Evolutionary conservation across 192 early-diverging fungal species (phyloP).

Genomic region (Spizellomyces punctatus): DNA sequence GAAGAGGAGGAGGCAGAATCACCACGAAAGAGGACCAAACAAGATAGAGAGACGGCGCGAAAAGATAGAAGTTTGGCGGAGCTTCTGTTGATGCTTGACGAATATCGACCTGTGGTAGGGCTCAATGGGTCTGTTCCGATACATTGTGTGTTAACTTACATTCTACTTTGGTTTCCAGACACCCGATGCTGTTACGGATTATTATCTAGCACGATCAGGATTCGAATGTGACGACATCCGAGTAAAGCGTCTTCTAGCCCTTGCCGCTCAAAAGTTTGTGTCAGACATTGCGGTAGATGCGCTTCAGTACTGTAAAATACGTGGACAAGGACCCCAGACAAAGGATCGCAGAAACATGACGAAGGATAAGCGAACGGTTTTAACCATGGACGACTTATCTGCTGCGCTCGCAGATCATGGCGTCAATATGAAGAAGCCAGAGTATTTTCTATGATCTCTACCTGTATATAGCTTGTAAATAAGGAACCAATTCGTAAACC

Average conservation of each 20-base stretch:
- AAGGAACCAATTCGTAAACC: too few relatives aligned
- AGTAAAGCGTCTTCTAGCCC: conserved; percentile 74
- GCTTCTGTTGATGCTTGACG: conserved; percentile 85
- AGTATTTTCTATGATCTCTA: conserved; percentile 73
- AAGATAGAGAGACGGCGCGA: conserved; percentile 55
- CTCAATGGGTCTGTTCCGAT: not conserved
- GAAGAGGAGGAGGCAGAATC: conserved; percentile 30
- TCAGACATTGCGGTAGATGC: conserved; percentile 86
- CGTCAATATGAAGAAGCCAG: conserved; percentile 93
- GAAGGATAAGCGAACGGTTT: conserved; percentile 64
- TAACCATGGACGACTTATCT: conserved; percentile 92
- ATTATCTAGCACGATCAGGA: conserved; percentile 79
- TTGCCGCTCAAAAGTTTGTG: conserved; percentile 86
- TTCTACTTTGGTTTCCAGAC: conserved; percentile 55
- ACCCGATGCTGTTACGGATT: conserved; percentile 92
- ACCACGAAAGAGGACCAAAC: conserved; percentile 31
- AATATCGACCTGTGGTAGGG: conserved; percentile 77
- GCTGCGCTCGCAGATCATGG: conserved; percentile 90
- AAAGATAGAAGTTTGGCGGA: conserved; percentile 81
- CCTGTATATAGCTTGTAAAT: not conserved
- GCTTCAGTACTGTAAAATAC: conserved; percentile 77
- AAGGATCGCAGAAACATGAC: conserved; percentile 67
- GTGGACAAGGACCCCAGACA: conserved; percentile 57
- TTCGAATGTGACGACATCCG: conserved; percentile 78
- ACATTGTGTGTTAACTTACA: not conserved